phyloP scores from a whole-genome alignment of 768 basidiomycete species.

The Hygrophoropsis aurantiaca region DNA sequence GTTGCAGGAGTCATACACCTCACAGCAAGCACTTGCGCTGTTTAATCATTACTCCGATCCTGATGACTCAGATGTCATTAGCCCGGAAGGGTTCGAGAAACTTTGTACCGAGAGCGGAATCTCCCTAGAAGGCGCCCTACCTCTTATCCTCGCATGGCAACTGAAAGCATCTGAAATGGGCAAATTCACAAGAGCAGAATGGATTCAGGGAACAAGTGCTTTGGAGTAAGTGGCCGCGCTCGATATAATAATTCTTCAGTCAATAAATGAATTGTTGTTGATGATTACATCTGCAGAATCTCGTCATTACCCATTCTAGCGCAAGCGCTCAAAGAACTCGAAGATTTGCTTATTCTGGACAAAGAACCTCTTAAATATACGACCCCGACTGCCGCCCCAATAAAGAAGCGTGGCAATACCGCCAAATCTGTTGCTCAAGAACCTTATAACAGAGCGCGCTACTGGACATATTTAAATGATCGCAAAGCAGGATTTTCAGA shows the following conservation, averaged over 20 bases:
- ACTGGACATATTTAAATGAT: conserved; percentile 49
- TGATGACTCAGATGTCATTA: conserved; percentile 50
- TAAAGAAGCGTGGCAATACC: conserved; percentile 31
- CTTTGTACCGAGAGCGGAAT: conserved; percentile 72
- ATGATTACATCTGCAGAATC: conserved; percentile 37
- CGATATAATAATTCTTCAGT: background rate
- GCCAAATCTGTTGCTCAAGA: conserved; percentile 23
- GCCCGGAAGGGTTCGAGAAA: conserved; percentile 68
- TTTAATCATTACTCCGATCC: conserved; percentile 67
- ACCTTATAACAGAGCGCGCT: conserved; percentile 55
- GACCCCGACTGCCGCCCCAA: conserved; percentile 16
- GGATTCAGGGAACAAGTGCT: conserved; percentile 55
- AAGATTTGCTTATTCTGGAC: conserved; percentile 55
- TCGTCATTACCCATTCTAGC: conserved; percentile 50
- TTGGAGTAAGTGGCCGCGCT: conserved; percentile 39
- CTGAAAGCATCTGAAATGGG: conserved; percentile 70
- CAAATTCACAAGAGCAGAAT: conserved; percentile 66
- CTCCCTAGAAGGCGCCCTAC: conserved; percentile 69
- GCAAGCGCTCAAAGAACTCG: conserved; percentile 56
- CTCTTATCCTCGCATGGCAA: conserved; percentile 78
- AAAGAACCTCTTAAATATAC: conserved; percentile 36
- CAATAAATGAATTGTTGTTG: background rate
- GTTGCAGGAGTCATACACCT: conserved; percentile 41
- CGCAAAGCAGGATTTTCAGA: conserved; percentile 54
- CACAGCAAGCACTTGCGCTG: conserved; percentile 48